A percentile compares a stretch with the other conserved stretches of the same genome.
Evolutionary conservation across 805 yeast genomes (phyloP).

Genomic region (Saccharomycopsis sp.): DNA sequence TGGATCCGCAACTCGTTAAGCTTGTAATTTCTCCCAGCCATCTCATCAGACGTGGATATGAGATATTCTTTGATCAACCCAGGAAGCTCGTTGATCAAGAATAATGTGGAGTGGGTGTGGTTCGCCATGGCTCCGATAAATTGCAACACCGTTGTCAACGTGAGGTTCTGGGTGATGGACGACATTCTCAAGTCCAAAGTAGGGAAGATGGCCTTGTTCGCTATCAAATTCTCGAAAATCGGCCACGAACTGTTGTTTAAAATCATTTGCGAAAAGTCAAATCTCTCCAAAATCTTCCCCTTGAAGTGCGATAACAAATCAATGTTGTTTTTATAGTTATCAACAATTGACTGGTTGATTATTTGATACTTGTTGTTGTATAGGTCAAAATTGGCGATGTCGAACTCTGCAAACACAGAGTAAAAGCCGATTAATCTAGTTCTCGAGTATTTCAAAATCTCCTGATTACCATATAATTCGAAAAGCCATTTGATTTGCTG

Average conservation of each 20-base stretch:
- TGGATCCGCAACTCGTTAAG: constrained; percentile 8
- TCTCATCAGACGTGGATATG: background rate
- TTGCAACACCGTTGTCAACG: constrained; percentile 6
- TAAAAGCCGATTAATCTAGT: constrained; percentile 5
- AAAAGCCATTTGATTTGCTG: constrained; percentile 3
- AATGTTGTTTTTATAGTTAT: background rate
- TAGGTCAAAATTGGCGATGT: background rate
- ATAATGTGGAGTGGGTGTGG: constrained; percentile 1
- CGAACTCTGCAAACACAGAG: constrained; percentile 3
- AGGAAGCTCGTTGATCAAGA: constrained; percentile 4
- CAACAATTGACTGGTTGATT: background rate
- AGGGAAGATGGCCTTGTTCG: no score
- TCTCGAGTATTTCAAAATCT: background rate
- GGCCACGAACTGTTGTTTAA: constrained; percentile 1
- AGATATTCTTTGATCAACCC: constrained; percentile 5
- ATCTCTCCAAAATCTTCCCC: background rate
- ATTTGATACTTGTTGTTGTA: background rate
- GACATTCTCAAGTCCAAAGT: background rate
- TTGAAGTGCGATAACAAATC: constrained; percentile 3
- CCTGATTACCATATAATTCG: background rate
- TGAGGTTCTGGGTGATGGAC: constrained; percentile 1
- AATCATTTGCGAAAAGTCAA: background rate
- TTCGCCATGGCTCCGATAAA: constrained; percentile 4
- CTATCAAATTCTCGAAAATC: constrained; percentile 6
- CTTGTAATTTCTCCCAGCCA: constrained; percentile 3